These are phyloP conservation scores for Neopestalotiopsis sp. DNA, from an alignment of 2,329 filamentous ascomycete genomes.

Conservation along the genomic window DNA sequence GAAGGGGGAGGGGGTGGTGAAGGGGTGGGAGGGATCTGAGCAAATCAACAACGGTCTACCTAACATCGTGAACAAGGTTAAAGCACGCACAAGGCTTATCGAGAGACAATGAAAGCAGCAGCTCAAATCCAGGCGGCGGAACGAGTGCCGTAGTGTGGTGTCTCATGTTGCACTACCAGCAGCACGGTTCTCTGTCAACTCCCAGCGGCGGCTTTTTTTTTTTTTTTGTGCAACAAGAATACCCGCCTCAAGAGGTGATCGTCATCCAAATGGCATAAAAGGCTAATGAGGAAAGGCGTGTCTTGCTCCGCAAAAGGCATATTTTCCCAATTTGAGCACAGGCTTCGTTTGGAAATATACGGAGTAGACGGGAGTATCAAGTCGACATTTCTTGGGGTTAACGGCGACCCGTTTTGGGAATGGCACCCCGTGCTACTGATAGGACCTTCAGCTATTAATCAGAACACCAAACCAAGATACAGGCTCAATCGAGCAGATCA, in stretches of 20 bases:
- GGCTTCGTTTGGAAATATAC: background rate
- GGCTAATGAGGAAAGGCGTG: background rate
- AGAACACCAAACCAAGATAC: background rate
- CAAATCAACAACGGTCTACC: background rate
- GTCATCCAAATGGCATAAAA: background rate
- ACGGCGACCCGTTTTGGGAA: background rate
- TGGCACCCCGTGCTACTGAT: background rate
- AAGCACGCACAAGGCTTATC: background rate
- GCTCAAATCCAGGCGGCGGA: background rate
- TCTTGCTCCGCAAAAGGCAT: background rate
- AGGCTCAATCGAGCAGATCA: background rate
- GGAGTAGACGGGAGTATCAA: background rate
- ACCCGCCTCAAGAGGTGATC: background rate
- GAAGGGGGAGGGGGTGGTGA: no score
- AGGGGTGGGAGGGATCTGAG: background rate
- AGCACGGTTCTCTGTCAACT: background rate
- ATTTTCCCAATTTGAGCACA: background rate
- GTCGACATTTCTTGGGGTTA: background rate
- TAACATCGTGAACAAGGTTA: constrained; percentile 9
- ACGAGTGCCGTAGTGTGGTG: background rate
- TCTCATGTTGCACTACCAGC: background rate
- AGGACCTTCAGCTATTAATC: background rate
- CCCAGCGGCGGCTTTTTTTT: background rate
- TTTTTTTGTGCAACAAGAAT: background rate
- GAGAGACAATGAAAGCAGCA: background rate